These are phyloP conservation scores for Trichoderma asperellum DNA, from an alignment of 2,329 filamentous ascomycete genomes.

Conservation along the genomic window DNA sequence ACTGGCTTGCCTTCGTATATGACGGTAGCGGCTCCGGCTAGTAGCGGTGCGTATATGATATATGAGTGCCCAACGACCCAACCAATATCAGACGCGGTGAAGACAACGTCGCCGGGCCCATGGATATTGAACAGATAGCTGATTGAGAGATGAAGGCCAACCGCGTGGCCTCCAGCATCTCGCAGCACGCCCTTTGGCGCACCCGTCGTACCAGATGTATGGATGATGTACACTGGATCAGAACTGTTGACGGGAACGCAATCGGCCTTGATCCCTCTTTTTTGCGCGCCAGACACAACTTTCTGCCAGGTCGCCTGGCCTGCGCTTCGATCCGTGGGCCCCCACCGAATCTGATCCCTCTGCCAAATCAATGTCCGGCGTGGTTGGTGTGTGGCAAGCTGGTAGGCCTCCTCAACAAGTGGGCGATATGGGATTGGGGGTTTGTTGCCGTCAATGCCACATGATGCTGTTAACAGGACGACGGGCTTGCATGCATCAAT, in stretches of 20 bases:
- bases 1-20: conserved; percentile 94
- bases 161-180: conserved; percentile 83
- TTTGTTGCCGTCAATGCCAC: conserved; percentile 86
- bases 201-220: conserved; percentile 83
- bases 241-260: conserved; percentile 78
- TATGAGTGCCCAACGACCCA: conserved; percentile 76
- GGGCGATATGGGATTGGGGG: conserved; percentile 76
- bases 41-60: conserved; percentile 85
- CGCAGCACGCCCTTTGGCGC: conserved; percentile 81
- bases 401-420: conserved; percentile 74
- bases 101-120: conserved; percentile 75
- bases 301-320: conserved; percentile 81
- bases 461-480: conserved; percentile 84
- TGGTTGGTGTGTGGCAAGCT: conserved; percentile 71
- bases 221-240: conserved; percentile 87
- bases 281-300: conserved; percentile 70
- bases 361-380: conserved; percentile 80
- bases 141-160: conserved; percentile 80
- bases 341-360: conserved; percentile 75
- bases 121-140: conserved; percentile 81
- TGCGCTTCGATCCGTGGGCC: conserved; percentile 64
- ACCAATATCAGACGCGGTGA: conserved; percentile 83
- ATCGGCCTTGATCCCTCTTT: conserved; percentile 68
- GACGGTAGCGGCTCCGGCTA: conserved; percentile 83
- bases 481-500: conserved; percentile 81